A percentile compares a stretch with the other conserved stretches of the same genome.
phyloP scores from a whole-genome alignment of 1,139 yeast species.

The Yamadazyma triangularis region DNA sequence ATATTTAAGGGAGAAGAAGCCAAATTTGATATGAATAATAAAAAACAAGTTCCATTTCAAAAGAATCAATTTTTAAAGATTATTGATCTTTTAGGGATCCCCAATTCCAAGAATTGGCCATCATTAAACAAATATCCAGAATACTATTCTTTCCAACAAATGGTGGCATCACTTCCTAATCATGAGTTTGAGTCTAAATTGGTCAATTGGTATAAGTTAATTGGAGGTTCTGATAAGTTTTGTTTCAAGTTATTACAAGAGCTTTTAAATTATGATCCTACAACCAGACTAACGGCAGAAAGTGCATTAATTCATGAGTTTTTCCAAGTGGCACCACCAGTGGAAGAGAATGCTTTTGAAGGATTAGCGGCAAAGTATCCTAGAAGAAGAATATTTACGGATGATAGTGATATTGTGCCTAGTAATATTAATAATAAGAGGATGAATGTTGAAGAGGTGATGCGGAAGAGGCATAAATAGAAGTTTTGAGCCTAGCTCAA shows the following conservation, averaged over 20 bases:
- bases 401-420: constrained; percentile 62
- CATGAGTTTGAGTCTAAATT: constrained; percentile 60
- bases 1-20: constrained; percentile 98
- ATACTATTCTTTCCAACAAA: constrained; percentile 55
- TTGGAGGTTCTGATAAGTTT: constrained; percentile 66
- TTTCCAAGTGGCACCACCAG: constrained; percentile 65
- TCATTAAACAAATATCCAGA: constrained; percentile 80
- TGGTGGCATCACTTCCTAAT: constrained; percentile 32
- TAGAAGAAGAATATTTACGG: constrained; percentile 69
- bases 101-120: constrained; percentile 74
- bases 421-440: constrained; percentile 17
- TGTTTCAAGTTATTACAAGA: constrained; percentile 64
- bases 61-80: constrained; percentile 87
- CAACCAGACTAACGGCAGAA: constrained; percentile 64
- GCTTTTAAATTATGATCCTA: constrained; percentile 79
- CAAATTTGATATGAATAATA: constrained; percentile 74
- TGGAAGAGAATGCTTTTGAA: constrained; percentile 66
- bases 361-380: constrained; percentile 64
- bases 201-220: constrained; percentile 78
- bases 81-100: constrained; percentile 87
- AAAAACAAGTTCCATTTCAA: constrained; percentile 90
- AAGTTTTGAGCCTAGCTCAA: too few relatives aligned
- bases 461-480: constrained; percentile 16
- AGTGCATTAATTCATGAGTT: constrained; percentile 73
- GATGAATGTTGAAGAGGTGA: constrained; percentile 22